phyloP scores from a whole-genome alignment of 1,284 basidiomycete species.

The Dichomitus squalens region DNA sequence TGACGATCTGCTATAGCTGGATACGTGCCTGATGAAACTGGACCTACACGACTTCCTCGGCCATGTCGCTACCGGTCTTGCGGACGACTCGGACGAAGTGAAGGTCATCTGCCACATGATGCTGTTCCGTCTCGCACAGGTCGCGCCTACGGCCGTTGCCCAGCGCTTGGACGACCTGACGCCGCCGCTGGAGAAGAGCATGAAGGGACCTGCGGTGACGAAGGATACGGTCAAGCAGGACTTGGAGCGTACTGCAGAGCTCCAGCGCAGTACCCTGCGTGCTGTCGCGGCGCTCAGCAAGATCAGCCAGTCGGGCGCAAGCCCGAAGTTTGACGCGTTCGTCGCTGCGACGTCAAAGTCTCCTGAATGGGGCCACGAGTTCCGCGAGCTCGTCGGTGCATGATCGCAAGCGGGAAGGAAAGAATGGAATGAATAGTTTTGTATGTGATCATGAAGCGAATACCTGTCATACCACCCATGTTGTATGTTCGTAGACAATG shows the following conservation, averaged over 20 bases:
- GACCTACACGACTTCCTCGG: constrained; percentile 86
- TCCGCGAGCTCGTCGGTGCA: constrained; percentile 56
- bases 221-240: constrained; percentile 98
- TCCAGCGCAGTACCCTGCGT: constrained; percentile 86
- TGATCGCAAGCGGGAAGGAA: constrained; percentile 11
- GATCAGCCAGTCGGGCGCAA: constrained; percentile 59
- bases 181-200: constrained; percentile 80
- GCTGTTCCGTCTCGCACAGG: constrained; percentile 86
- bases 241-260: constrained; percentile 89
- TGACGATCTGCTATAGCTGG: constrained; percentile 55
- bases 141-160: constrained; percentile 82
- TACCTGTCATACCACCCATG: not conserved
- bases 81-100: constrained; percentile 94
- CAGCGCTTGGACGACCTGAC: constrained; percentile 87
- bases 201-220: constrained; percentile 89
- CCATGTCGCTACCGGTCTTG: constrained; percentile 81
- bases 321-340: constrained; percentile 75
- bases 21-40: constrained; percentile 86
- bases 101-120: constrained; percentile 97
- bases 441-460: constrained; percentile 3
- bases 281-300: constrained; percentile 86
- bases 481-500: not conserved
- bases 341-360: constrained; percentile 71
- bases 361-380: constrained; percentile 64
- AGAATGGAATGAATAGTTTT: not conserved